A percentile compares a stretch with the other conserved stretches of the same genome.
Conservation (phyloP, 2,329 filamentous ascomycete species). For the Sphaerulina musiva region DNA sequence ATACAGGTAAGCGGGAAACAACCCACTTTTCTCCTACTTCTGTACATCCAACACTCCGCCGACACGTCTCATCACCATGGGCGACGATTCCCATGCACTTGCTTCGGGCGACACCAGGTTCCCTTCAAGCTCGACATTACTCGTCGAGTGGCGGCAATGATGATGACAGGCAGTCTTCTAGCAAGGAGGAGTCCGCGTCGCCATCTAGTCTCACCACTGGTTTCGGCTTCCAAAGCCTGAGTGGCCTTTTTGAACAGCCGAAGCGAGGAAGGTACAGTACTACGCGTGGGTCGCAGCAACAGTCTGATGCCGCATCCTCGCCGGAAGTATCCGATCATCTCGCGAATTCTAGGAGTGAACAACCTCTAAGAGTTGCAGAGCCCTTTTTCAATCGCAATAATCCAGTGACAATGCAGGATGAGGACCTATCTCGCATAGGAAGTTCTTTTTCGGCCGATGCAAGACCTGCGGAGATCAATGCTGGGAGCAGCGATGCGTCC, state of each 20-base stretch:
- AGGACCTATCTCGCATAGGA: not conserved
- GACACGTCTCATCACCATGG: constrained; percentile 10
- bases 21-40: not conserved
- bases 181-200: not conserved
- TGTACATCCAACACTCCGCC: not conserved
- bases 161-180: constrained; percentile 1
- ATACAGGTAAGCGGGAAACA: constrained; percentile 2
- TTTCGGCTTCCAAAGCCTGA: constrained; percentile 30
- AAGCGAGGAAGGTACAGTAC: constrained; percentile 25
- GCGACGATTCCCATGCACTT: constrained; percentile 18
- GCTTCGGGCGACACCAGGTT: not conserved
- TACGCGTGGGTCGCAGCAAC: constrained; percentile 10
- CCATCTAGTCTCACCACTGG: constrained; percentile 14
- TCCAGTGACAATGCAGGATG: not conserved
- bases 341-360: not conserved
- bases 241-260: constrained; percentile 24
- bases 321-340: not conserved
- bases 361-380: not conserved
- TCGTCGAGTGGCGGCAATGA: constrained; percentile 13
- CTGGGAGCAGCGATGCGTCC: not conserved
- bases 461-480: not conserved
- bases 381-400: not conserved
- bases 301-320: not conserved
- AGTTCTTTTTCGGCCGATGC: not conserved
- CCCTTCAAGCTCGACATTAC: constrained; percentile 19